Evolutionary conservation across 2,329 filamentous ascomycete species (phyloP).

Genomic region (Basipetospora sp.): DNA sequence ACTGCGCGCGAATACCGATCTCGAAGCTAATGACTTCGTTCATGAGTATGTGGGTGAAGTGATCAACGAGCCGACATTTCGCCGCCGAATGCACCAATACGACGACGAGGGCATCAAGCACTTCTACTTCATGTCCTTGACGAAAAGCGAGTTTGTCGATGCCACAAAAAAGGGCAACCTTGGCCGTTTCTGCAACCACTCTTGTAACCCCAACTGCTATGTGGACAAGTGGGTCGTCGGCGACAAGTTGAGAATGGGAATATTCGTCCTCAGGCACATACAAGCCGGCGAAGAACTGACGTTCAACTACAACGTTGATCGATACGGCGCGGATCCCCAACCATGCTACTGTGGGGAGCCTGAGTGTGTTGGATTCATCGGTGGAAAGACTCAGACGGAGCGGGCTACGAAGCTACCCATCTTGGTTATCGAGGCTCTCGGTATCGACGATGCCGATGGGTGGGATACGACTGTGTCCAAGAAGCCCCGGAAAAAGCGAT

Average conservation of each 20-base stretch:
- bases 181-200: slow-evolving; percentile 95
- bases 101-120: slow-evolving; percentile 95
- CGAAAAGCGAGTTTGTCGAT: slow-evolving; percentile 90
- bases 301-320: slow-evolving; percentile 98
- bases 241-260: slow-evolving; percentile 95
- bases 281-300: slow-evolving; percentile 85
- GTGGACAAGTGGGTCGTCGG: slow-evolving; percentile 99
- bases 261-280: slow-evolving; percentile 78
- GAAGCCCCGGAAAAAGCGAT: slow-evolving; percentile 85
- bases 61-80: slow-evolving; percentile 82
- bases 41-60: slow-evolving; percentile 98
- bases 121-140: slow-evolving; percentile 99
- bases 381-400: slow-evolving; percentile 93
- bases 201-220: slow-evolving; percentile 96
- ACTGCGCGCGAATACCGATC: slow-evolving; percentile 62
- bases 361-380: slow-evolving; percentile 92
- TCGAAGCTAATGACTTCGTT: slow-evolving; percentile 78
- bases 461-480: slow-evolving; percentile 86
- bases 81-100: slow-evolving; percentile 80
- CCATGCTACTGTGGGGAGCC: slow-evolving; percentile 90
- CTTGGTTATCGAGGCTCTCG: slow-evolving; percentile 83
- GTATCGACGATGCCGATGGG: slow-evolving; percentile 80
- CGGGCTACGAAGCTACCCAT: slow-evolving; percentile 81
- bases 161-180: slow-evolving; percentile 94
- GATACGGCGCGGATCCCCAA: slow-evolving; percentile 91